Conservation (phyloP, 2,329 filamentous ascomycete genomes). For the Fonsecaea multimorphosa region DNA sequence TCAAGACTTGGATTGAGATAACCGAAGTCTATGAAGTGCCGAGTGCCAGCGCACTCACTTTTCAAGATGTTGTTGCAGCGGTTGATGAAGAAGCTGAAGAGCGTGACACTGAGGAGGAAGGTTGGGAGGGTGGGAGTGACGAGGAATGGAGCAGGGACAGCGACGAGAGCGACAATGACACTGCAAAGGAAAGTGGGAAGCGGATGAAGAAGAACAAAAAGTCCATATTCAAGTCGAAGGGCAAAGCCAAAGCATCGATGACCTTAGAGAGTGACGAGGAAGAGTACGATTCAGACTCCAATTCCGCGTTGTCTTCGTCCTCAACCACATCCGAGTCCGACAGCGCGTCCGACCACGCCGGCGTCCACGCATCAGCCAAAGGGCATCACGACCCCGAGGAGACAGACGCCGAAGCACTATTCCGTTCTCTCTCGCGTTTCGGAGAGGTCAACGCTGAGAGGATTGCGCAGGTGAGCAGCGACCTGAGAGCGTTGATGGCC, state of each 20-base stretch:
- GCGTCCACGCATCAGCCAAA: neutral
- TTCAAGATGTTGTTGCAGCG: slow-evolving; percentile 20
- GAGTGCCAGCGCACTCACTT: neutral
- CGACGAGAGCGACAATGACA: slow-evolving; percentile 6
- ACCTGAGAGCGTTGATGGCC: slow-evolving; percentile 13
- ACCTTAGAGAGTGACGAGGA: slow-evolving; percentile 1
- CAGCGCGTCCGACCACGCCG: neutral
- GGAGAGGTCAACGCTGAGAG: slow-evolving; percentile 3
- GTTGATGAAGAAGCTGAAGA: slow-evolving; percentile 20
- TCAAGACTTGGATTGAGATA: slow-evolving; percentile 33
- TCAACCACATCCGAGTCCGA: neutral
- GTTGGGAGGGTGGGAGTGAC: slow-evolving; percentile 44
- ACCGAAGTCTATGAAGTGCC: slow-evolving; percentile 31
- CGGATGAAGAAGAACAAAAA: slow-evolving; percentile 30
- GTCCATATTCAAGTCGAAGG: slow-evolving; percentile 27
- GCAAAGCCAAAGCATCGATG: neutral
- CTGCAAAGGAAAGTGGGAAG: slow-evolving; percentile 32
- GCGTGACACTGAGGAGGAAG: slow-evolving; percentile 21
- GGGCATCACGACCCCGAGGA: slow-evolving; percentile 4
- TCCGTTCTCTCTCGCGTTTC: slow-evolving; percentile 6
- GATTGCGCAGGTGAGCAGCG: neutral
- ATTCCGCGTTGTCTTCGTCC: neutral
- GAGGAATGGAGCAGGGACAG: neutral
- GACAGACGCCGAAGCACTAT: slow-evolving; percentile 7
- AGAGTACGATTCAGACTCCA: neutral